phyloP scores from a whole-genome alignment of 192 early-diverging fungal species.

The Helicostylum pulchrum region DNA sequence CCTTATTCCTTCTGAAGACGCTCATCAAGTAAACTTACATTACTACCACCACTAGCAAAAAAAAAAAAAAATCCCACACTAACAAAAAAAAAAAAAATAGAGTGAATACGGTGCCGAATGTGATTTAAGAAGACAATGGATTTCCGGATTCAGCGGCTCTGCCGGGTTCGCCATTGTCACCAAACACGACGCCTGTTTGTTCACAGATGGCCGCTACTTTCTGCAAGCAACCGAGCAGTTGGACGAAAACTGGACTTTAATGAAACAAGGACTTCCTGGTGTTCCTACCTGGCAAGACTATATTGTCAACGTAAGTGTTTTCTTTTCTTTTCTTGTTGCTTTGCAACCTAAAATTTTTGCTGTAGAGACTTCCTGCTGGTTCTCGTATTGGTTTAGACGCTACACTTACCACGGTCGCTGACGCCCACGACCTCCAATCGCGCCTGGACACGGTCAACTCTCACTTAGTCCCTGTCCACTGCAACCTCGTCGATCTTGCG shows the following conservation, averaged over 20 bases:
- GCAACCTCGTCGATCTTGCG: conserved; percentile 83
- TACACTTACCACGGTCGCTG: conserved; percentile 64
- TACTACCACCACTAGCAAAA: background rate
- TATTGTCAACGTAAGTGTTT: conserved; percentile 65
- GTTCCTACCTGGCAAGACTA: conserved; percentile 92
- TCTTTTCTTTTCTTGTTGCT: too few species aligned
- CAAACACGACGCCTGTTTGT: conserved; percentile 74
- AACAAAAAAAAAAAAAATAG: conserved; percentile 36
- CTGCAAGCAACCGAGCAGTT: conserved; percentile 91
- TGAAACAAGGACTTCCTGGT: conserved; percentile 84
- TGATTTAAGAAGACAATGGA: conserved; percentile 84
- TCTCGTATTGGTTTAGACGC: conserved; percentile 92
- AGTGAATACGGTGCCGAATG: conserved; percentile 91
- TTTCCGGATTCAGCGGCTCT: conserved; percentile 94
- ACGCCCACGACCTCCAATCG: conserved; percentile 20
- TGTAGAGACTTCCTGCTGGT: conserved; percentile 61
- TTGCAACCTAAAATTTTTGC: too few species aligned
- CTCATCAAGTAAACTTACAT: conserved; percentile 73
- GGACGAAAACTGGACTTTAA: conserved; percentile 87
- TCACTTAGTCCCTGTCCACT: conserved; percentile 60
- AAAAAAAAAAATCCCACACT: background rate
- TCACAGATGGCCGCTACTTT: conserved; percentile 96
- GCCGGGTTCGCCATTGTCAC: conserved; percentile 92
- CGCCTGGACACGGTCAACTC: conserved; percentile 44
- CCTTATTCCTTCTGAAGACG: conserved; percentile 93